Percentiles rank a stretch among this genome's conserved stretches.
phyloP scores from a whole-genome alignment of 768 basidiomycete genomes.

The Suillus hirtellus region DNA sequence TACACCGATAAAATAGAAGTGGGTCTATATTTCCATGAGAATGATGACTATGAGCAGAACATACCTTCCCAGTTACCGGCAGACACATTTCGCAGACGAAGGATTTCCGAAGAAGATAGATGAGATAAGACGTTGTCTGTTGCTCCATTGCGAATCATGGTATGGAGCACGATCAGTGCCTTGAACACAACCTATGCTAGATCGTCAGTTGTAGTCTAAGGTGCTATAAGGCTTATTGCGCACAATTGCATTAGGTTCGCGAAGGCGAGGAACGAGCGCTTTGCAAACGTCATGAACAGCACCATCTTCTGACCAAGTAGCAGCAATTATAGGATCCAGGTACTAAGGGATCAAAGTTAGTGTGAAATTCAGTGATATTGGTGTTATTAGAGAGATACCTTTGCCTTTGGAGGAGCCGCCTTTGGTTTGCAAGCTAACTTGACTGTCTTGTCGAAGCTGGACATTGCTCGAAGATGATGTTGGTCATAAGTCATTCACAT shows the following conservation, averaged over 20 bases:
- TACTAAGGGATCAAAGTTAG: slow-evolving; percentile 54
- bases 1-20: slow-evolving; percentile 7
- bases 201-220: background rate
- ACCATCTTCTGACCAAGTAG: slow-evolving; percentile 96
- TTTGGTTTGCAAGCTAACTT: slow-evolving; percentile 98
- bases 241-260: slow-evolving; percentile 91
- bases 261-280: slow-evolving; percentile 78
- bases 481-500: slow-evolving; percentile 9
- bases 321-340: slow-evolving; percentile 93
- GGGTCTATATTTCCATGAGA: background rate
- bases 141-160: slow-evolving; percentile 94
- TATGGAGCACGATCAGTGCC: slow-evolving; percentile 91
- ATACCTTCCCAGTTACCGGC: slow-evolving; percentile 86
- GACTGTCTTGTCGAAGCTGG: slow-evolving; percentile 88
- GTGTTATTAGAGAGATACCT: slow-evolving; percentile 49
- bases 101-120: slow-evolving; percentile 78
- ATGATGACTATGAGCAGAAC: slow-evolving; percentile 15
- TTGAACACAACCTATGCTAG: slow-evolving; percentile 89
- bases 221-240: slow-evolving; percentile 29
- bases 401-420: slow-evolving; percentile 91
- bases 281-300: slow-evolving; percentile 91
- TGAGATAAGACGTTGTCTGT: slow-evolving; percentile 90
- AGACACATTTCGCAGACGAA: slow-evolving; percentile 81
- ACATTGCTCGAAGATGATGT: slow-evolving; percentile 43
- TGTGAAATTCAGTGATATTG: slow-evolving; percentile 3